Evolutionary conservation across 2,329 filamentous ascomycete species (phyloP), one percentile per base, ranked within the genome.

Genomic region (Pseudomassariella vexata): DNA sequence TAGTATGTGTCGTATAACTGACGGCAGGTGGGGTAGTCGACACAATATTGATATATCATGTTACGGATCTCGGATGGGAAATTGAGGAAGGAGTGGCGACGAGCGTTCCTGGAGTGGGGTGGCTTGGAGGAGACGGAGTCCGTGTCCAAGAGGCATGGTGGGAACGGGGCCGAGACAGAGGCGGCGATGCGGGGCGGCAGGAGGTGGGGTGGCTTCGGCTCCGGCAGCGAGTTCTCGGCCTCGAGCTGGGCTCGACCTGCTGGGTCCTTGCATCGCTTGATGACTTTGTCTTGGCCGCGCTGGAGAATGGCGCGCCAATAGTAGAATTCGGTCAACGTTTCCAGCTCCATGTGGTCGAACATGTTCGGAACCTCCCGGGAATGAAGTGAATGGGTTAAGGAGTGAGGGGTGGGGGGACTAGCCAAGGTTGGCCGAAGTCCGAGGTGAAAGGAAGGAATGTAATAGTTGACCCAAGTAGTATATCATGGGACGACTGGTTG

Each of bases 51-150:
- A 42, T 61, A 60, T 15, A 61, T 53, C 14, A 50, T 42, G 35
- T 57, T 55, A 14, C 57, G 52, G 24, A 60, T 45, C 45, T 61
- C 57, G 9, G 46, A 29, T 2, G 57, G 55, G 26, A 59, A 50
- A 7, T 31, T 17, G 24, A 57, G 42, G 28, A 56, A 59, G 15
- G 45, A 46, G 21, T 38, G 22, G 23, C 17, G 22, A 5, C 25
- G 23, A n/a, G n/a, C n/a, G n/a, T n/a, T n/a, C n/a, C n/a, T n/a
- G n/a, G n/a, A n/a, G n/a, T n/a, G n/a, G n/a, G n/a, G n/a, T n/a
- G n/a, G n/a, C n/a, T n/a, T n/a, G n/a, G n/a, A n/a, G n/a, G n/a
- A n/a, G n/a, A n/a, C n/a, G n/a, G n/a, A n/a, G n/a, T n/a, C n/a
- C n/a, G n/a, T 28, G 14, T 11, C 4, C n/a, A 28, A 28, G 25